Conservation (phyloP, 1,284 basidiomycete genomes). For the Filobasidium uniguttulatum region DNA sequence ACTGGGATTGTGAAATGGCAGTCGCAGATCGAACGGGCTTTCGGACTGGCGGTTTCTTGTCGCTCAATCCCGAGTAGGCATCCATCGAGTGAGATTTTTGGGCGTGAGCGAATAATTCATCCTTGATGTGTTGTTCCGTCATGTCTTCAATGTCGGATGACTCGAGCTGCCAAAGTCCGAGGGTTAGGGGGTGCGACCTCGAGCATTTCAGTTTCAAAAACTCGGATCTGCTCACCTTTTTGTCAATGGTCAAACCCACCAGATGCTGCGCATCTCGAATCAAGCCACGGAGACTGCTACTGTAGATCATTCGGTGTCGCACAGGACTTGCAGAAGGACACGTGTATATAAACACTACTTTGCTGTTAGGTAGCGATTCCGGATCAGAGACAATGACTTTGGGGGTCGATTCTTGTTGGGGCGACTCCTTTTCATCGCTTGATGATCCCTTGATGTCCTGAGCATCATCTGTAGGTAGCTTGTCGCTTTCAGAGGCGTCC, state of each 20-base stretch:
- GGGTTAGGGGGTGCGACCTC: not conserved
- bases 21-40: conserved; percentile 9
- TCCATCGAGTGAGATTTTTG: conserved; percentile 9
- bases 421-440: not conserved
- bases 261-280: conserved; percentile 47
- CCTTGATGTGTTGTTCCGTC: conserved; percentile 47
- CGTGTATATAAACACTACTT: conserved; percentile 67
- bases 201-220: not conserved
- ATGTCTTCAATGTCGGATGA: conserved; percentile 66
- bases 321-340: conserved; percentile 66
- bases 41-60: conserved; percentile 9
- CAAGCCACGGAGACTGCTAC: conserved; percentile 49
- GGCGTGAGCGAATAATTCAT: conserved; percentile 40
- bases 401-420: not conserved
- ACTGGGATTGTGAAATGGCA: conserved; percentile 9
- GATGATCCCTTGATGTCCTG: not conserved
- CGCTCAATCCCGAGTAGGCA: not conserved
- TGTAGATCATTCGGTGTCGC: conserved; percentile 75
- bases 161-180: conserved; percentile 49
- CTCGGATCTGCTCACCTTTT: conserved; percentile 24
- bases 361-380: not conserved
- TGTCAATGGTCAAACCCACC: conserved; percentile 34
- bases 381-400: not conserved
- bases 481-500: not conserved
- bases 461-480: not conserved